phyloP scores from a whole-genome alignment of 352 stramenopile species.

The Pythium phragmiticola region DNA sequence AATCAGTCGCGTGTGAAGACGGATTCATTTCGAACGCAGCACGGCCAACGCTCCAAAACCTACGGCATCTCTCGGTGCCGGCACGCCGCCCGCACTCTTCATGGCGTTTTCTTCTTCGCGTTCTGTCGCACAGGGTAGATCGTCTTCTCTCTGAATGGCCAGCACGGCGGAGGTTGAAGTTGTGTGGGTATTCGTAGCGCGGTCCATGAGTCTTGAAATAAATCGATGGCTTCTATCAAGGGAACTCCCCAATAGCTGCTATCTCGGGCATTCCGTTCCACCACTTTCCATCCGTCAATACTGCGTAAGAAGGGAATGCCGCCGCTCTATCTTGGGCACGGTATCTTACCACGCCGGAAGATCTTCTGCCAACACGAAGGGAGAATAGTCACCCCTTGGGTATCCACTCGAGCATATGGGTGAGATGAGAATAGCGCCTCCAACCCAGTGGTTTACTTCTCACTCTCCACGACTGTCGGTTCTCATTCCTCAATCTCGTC shows the following conservation, averaged over 20 bases:
- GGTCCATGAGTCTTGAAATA: neutral
- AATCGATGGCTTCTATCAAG: neutral
- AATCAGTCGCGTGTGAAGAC: neutral
- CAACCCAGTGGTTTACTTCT: no score
- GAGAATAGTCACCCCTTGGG: no score
- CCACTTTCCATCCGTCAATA: neutral
- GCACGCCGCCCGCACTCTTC: conserved; percentile 6
- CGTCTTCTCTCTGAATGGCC: neutral
- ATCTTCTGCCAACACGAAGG: neutral
- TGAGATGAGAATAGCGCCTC: neutral
- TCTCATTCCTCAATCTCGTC: conserved; percentile 1
- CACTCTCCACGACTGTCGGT: neutral
- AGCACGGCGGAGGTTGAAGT: neutral
- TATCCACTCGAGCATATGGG: neutral
- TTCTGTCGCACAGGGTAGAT: neutral
- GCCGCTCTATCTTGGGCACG: conserved; percentile 2
- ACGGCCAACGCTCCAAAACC: neutral
- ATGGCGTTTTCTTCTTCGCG: neutral
- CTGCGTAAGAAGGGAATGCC: neutral
- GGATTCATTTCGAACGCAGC: no score
- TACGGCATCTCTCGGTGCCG: conserved; percentile 44
- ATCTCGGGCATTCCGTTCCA: neutral
- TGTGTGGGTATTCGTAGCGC: neutral
- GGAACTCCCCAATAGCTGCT: neutral
- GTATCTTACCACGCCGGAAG: conserved; percentile 1